Percentiles rank a stretch among this genome's conserved stretches.
These are phyloP conservation scores for Calophaca sinica DNA, from an alignment of 306 rosid genomes.

Conservation along the genomic window DNA sequence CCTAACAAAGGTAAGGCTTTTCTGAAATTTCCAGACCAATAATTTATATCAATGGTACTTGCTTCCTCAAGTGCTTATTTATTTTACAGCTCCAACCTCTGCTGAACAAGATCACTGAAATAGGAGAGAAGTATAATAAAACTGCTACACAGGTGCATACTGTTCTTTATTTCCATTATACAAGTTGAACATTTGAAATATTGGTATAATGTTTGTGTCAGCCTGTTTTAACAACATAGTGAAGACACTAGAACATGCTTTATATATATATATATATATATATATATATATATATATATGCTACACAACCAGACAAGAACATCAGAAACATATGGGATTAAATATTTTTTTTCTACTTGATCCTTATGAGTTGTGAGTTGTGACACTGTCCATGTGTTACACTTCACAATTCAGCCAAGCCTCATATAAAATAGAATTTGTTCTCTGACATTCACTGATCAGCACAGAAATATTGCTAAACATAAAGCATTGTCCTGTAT, in stretches of 20 bases:
- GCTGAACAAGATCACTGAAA: conserved; percentile 65
- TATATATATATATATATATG: too few species aligned
- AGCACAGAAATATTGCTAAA: too few species aligned
- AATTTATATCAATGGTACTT: conserved; percentile 12
- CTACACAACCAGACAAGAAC: too few species aligned
- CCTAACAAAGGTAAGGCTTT: conserved; percentile 59
- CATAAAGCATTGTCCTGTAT: too few species aligned
- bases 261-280: too few species aligned
- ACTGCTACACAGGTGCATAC: conserved; percentile 70
- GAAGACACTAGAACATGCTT: conserved; percentile 31
- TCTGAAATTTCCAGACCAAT: conserved; percentile 23
- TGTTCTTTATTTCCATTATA: conserved; percentile 30
- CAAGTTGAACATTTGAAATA: conserved; percentile 7
- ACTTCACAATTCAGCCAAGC: too few species aligned
- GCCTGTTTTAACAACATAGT: not conserved
- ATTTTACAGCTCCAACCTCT: conserved; percentile 86
- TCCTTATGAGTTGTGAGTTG: too few species aligned
- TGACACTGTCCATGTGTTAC: too few species aligned
- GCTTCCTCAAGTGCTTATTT: conserved; percentile 1
- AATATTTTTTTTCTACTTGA: too few species aligned
- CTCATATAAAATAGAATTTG: too few species aligned
- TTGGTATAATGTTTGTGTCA: conserved; percentile 1
- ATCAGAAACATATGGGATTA: too few species aligned
- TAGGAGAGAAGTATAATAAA: conserved; percentile 64
- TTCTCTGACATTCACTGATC: too few species aligned